Base-by-base conservation (phyloP, 2,329 filamentous ascomycete genomes). In the Rhynchosporium secalis region DNA sequence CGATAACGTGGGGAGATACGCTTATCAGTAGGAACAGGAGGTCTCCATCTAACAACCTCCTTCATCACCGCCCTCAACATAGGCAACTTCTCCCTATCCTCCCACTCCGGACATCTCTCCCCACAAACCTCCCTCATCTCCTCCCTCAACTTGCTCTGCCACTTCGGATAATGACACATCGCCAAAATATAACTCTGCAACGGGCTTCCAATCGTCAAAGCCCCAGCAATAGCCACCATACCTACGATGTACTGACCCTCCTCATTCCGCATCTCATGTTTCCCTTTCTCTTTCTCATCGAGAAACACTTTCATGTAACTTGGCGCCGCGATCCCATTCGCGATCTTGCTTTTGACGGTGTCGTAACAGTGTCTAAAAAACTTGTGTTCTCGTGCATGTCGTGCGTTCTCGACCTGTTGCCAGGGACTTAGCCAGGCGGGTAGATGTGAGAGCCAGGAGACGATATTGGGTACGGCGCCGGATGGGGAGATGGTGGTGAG, bases 11-110 rank as follows among this genome's bases (percentile, higher is more conserved):
- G 15, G 12, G 26, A 46, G 12, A 46, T 5, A 20, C 26, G 68
- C 75, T 43, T 64, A 77, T 81, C 80, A 40, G 81, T 83, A 4
- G 81, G 81, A 9, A 83, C 81, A 3, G 81, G 80, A 33, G 81
- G 80, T 57, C 81, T 75, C 80, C 81, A 70, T 26, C 69, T 61
- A 8, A 68, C 52, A 4, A 66, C 61, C 57, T 82, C 79, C 48
- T 81, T 79, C 49, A 81, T 72, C 5, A 77, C 66, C 29, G 75
- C 75, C 20, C 74, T 69, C 7, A 81, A 69, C 62, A 80, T 80
- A 0, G 77, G 79, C 28, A 76, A 65, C 40, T 70, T 71, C 6
- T 71, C 72, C 52, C 70, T 70, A 9, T 81, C 78, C 0, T 72
- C 67, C 70, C 74, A 76, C 2, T 65, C 68, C 0, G 78, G 79